Evolutionary conservation across 2,329 filamentous ascomycete genomes (phyloP), one percentile per base, ranked within the genome.

Genomic region (Cladosporium oxysporum): DNA sequence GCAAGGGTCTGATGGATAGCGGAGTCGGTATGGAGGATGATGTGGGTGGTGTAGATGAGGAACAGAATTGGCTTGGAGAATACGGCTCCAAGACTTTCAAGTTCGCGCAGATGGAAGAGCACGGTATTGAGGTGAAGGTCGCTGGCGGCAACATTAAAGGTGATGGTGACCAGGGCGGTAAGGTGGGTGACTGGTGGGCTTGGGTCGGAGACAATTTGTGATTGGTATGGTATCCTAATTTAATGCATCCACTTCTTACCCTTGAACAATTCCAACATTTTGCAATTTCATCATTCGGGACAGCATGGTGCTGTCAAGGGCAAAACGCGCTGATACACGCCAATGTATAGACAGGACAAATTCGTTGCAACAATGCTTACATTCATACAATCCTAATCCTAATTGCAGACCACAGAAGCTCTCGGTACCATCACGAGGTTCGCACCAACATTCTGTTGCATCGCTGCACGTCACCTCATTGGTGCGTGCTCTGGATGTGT

Each of bases 101-200:
- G 44, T 97, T 99, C 74, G 83, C 82, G 62, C 88, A 93, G 80
- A 88, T 98, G 86, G 85, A 90, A 72, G 92, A 97, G 75, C 92
- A 92, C 70, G 90, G 92, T 62, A 84, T 96, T 23, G 86, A 88
- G 47, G 87, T 98, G 10, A 88, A 91, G 52, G 88, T 97, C 3
- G 75, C 90, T 16, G 90, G 91, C 0, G 94, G 93, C 11, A 93
- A 88, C 78, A 87, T 90, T 68, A 76, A 86, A 77, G 74, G 82
- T 35, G 86, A 90, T 63, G 88, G 85, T 11, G 67, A 88, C n/a
- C 90, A 89, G 29, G 88, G 85, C 11, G 67, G 88, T n/a, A 90
- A 89, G 26, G 88, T 92, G 35, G 88, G 90, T 65, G 89, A 87
- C 77, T 97, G 94, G 93, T 96, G 93, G 87, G 86, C 87, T 73